These are phyloP conservation scores for Pilasporangium apinafurcum DNA, from an alignment of 352 stramenopile genomes.

Conservation along the genomic window DNA sequence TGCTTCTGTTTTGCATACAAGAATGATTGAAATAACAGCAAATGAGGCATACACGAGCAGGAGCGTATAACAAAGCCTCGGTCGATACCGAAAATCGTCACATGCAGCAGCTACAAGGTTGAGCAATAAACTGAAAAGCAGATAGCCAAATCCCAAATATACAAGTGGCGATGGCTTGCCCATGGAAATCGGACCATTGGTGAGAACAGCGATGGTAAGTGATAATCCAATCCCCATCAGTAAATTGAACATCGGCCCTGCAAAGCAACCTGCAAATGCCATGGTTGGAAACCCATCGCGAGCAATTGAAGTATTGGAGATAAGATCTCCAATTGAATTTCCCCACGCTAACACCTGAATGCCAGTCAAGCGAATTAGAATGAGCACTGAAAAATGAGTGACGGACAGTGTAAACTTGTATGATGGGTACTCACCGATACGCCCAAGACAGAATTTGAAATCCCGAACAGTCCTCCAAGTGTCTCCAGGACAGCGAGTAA, in stretches of 20 bases:
- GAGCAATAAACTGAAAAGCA: slow-evolving; percentile 56
- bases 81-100: slow-evolving; percentile 59
- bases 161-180: slow-evolving; percentile 46
- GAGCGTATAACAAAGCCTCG: slow-evolving; percentile 52
- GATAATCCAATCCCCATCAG: slow-evolving; percentile 64
- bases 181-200: slow-evolving; percentile 46
- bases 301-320: slow-evolving; percentile 76
- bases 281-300: slow-evolving; percentile 77
- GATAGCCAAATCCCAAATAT: slow-evolving; percentile 61
- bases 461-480: slow-evolving; percentile 62
- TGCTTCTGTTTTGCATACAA: slow-evolving; percentile 17
- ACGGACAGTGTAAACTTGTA: not conserved
- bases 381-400: not conserved
- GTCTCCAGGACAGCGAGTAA: slow-evolving; percentile 66
- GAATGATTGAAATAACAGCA: slow-evolving; percentile 49
- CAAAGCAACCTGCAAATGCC: slow-evolving; percentile 80
- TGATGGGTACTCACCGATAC: slow-evolving; percentile 47
- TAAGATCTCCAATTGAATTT: slow-evolving; percentile 75
- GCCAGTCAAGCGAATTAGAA: not conserved
- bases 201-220: slow-evolving; percentile 53
- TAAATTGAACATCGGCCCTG: slow-evolving; percentile 77
- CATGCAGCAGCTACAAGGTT: slow-evolving; percentile 50
- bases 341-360: slow-evolving; percentile 65
- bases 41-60: slow-evolving; percentile 58
- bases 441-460: slow-evolving; percentile 69